Percentiles rank a stretch among this genome's conserved stretches.
These are phyloP conservation scores for Stachybotrys chartarum DNA, from an alignment of 2,329 filamentous ascomycete genomes.

Conservation along the genomic window DNA sequence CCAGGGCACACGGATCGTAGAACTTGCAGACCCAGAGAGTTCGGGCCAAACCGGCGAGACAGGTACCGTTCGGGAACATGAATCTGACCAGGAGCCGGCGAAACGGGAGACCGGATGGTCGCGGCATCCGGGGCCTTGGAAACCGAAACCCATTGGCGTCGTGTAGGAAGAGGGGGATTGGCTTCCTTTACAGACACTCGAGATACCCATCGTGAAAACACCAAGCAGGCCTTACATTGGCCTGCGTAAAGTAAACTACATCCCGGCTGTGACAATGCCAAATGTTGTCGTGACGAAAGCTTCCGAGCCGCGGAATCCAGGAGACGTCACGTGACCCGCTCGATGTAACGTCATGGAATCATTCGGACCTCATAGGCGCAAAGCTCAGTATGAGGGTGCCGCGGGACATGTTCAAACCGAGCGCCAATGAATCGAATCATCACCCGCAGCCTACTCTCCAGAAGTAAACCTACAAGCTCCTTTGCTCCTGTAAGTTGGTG, in stretches of 20 bases:
- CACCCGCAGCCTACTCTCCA: background rate
- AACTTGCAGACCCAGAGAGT: background rate
- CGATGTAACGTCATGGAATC: too few relatives aligned
- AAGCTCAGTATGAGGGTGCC: too few relatives aligned
- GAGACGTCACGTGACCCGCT: background rate
- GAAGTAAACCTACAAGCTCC: background rate
- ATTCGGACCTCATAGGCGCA: too few relatives aligned
- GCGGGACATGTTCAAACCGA: too few relatives aligned
- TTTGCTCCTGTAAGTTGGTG: conserved; percentile 12
- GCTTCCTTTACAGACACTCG: too few relatives aligned
- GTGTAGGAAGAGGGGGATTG: conserved; percentile 24
- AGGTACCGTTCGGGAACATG: background rate
- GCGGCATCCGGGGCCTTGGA: conserved; percentile 45
- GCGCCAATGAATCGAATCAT: conserved; percentile 1
- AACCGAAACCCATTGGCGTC: conserved; percentile 50
- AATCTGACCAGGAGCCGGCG: background rate
- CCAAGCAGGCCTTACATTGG: too few relatives aligned
- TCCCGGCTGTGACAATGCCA: too few relatives aligned
- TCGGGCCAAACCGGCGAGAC: background rate
- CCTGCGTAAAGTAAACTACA: too few relatives aligned
- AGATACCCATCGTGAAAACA: too few relatives aligned
- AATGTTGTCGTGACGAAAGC: too few relatives aligned
- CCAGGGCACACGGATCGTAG: background rate
- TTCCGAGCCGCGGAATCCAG: too few relatives aligned
- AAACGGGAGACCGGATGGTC: conserved; percentile 33